Conservation (phyloP, 441 rosid genomes). For the Adansonia rubrostipa region DNA sequence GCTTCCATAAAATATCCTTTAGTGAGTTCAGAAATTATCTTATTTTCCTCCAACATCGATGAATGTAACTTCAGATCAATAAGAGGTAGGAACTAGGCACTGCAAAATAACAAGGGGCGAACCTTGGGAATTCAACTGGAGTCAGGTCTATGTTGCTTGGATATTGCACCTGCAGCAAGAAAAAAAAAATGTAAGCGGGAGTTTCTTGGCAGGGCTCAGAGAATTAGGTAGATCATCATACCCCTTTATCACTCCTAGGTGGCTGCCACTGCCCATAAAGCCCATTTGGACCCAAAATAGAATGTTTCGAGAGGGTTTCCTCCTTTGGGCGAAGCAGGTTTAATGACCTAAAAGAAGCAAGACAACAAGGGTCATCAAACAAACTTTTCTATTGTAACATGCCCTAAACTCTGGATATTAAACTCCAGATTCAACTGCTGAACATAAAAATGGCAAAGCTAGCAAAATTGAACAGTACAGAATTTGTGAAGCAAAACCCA, state of each 20-base stretch:
- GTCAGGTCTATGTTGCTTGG: constrained; percentile 80
- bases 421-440: background rate
- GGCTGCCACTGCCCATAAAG: constrained; percentile 87
- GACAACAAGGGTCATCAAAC: constrained; percentile 27
- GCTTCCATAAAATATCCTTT: constrained; percentile 1
- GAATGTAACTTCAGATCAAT: background rate
- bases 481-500: background rate
- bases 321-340: constrained; percentile 65
- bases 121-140: constrained; percentile 87
- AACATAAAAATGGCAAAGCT: background rate
- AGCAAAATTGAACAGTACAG: background rate
- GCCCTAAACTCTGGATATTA: constrained; percentile 1
- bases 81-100: background rate
- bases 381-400: background rate
- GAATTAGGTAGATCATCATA: constrained; percentile 36
- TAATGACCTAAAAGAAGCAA: constrained; percentile 58
- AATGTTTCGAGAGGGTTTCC: constrained; percentile 89
- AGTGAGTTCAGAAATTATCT: constrained; percentile 21
- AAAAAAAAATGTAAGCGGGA: constrained; percentile 34
- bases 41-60: background rate
- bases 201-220: constrained; percentile 23
- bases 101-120: constrained; percentile 32
- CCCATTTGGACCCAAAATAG: constrained; percentile 89
- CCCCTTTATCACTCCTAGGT: constrained; percentile 67
- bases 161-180: constrained; percentile 67